Evolutionary conservation across 441 rosid genomes (phyloP).

Genomic region (Isatis lusitanica): DNA sequence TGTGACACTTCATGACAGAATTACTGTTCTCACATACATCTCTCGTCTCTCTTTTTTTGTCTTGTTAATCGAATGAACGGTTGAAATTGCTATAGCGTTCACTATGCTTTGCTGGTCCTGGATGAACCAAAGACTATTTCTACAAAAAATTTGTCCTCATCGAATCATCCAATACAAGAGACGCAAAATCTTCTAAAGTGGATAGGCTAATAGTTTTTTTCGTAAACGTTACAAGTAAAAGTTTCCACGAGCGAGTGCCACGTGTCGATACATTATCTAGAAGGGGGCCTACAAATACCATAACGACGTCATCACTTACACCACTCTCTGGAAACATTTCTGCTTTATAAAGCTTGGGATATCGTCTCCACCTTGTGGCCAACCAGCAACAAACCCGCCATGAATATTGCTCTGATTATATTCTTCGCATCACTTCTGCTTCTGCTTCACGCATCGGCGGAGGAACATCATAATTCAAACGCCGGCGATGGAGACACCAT

Average conservation of each 20-base stretch:
- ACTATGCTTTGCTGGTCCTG: neutral
- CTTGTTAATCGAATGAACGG: neutral
- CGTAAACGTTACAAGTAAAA: neutral
- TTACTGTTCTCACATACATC: neutral
- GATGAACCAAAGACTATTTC: neutral
- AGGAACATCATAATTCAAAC: conserved; percentile 12
- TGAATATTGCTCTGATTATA: conserved; percentile 6
- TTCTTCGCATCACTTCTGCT: conserved; percentile 24
- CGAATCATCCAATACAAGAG: neutral
- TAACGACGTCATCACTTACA: conserved; percentile 34
- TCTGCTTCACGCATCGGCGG: conserved; percentile 1
- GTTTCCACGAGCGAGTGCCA: conserved; percentile 3
- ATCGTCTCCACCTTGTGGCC: neutral
- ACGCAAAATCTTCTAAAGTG: neutral
- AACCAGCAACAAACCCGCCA: neutral
- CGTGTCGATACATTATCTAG: conserved; percentile 16
- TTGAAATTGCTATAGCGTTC: neutral
- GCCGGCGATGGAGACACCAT: conserved; percentile 45
- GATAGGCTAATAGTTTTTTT: neutral
- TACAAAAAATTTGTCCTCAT: too few relatives aligned
- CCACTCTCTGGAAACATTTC: neutral
- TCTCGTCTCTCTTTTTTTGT: neutral
- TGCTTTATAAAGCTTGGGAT: neutral
- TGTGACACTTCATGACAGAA: neutral
- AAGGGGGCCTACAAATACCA: neutral